Evolutionary conservation across 2,329 filamentous ascomycete genomes (phyloP), one percentile per base, ranked within the genome.

Genomic region (Colletotrichum sidae): DNA sequence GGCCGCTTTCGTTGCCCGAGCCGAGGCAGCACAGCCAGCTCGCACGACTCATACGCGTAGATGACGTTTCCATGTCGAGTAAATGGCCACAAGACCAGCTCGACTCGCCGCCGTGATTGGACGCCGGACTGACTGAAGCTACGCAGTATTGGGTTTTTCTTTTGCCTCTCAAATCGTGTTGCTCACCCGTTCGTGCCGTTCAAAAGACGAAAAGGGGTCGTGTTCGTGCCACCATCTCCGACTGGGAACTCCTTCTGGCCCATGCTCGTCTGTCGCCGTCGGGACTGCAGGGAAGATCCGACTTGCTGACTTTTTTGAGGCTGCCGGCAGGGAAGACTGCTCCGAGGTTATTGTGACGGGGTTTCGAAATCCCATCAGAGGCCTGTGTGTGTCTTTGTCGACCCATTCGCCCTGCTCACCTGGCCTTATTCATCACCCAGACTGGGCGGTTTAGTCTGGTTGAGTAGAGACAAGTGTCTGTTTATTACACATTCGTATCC

Each of bases 341-440:
- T 11, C 47, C 58, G 62, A 56, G 37, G 51, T 49, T 9, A 62
- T 52, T 62, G 38, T 37, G 35, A 62, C 62, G 41, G 62, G 42
- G 62, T 65, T 65, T 65, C 62, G 52, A 46, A 61, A 62, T 56
- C 52, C 58, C 62, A 65, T 56, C 52, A 34, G 62, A 51, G 46
- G 50, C 38, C 50, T 37, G 61, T 51, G 38, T 25, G 25, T 25
- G 33, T 34, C 17, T 45, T 35, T 41, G 60, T 58, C 54, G 54
- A 58, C 39, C 33, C 37, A 51, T 57, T 62, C 53, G 59, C 45
- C 52, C 52, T 61, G 52, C 33, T 57, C 17, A 17, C 17, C 12
- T 12, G 17, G 34, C 39, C 8, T 6, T 12, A 17, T n/a, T 25
- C 47, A 52, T 10, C 11, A 3, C 42, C 11, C 15, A 17, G 15